Evolutionary conservation across 768 basidiomycete genomes (phyloP).

Genomic region (Boletellus emodensis): DNA sequence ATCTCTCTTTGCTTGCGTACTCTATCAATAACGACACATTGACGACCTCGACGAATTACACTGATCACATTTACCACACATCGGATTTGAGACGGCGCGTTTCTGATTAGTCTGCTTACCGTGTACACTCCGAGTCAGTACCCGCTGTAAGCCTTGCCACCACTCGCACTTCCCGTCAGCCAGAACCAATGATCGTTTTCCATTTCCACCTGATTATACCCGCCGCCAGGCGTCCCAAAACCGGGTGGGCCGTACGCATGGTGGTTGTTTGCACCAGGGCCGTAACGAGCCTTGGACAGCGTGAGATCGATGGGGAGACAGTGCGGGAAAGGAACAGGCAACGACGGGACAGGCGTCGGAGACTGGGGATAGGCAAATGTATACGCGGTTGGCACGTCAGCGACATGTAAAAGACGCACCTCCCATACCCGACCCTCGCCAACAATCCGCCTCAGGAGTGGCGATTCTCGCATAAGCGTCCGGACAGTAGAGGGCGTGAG

Average conservation of each 20-base stretch:
- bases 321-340: slow-evolving; percentile 6
- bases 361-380: slow-evolving; percentile 7
- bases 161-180: slow-evolving; percentile 13
- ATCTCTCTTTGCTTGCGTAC: too few species aligned
- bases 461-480: slow-evolving; percentile 39
- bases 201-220: slow-evolving; percentile 15
- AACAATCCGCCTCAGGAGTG: slow-evolving; percentile 43
- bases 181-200: slow-evolving; percentile 25
- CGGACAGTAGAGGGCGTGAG: slow-evolving; percentile 41
- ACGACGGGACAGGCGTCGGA: slow-evolving; percentile 5
- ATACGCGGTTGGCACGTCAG: too few species aligned
- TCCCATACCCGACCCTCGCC: slow-evolving; percentile 52
- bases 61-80: too few species aligned
- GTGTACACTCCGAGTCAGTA: not conserved
- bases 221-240: slow-evolving; percentile 18
- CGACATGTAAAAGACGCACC: slow-evolving; percentile 32
- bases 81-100: too few species aligned
- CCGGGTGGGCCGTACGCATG: slow-evolving; percentile 13
- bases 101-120: too few species aligned
- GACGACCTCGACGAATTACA: too few species aligned
- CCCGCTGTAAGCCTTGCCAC: not conserved
- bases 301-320: slow-evolving; percentile 11
- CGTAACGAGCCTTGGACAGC: slow-evolving; percentile 7
- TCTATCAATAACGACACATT: too few species aligned
- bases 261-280: slow-evolving; percentile 10